A percentile compares a stretch with the other conserved stretches of the same genome.
phyloP scores from a whole-genome alignment of 306 rosid genomes.

The Casuarina glauca region DNA sequence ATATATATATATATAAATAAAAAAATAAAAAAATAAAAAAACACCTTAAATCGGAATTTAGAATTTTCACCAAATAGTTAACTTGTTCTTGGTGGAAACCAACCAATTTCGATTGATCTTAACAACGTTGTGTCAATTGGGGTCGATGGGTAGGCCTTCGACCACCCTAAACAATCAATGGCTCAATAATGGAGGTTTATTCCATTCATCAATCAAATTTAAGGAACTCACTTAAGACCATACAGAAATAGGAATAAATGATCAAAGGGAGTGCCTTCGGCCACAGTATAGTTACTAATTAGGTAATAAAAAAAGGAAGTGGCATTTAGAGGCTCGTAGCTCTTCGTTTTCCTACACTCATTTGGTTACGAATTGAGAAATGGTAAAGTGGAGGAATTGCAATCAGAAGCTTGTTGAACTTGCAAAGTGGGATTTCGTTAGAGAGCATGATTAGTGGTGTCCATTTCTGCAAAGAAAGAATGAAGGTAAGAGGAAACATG shows the following conservation, averaged over 20 bases:
- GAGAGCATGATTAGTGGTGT: constrained; percentile 23
- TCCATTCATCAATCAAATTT: too few relatives aligned
- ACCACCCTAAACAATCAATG: too few relatives aligned
- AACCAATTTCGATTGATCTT: too few relatives aligned
- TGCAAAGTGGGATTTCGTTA: constrained; percentile 14
- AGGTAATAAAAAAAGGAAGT: not conserved
- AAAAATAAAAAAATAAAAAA: too few relatives aligned
- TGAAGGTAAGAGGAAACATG: constrained; percentile 4
- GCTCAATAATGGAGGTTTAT: too few relatives aligned
- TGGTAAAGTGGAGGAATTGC: constrained; percentile 28
- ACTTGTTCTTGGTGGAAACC: too few relatives aligned
- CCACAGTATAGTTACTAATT: constrained; percentile 1
- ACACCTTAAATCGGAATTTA: too few relatives aligned
- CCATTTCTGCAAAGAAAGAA: constrained; percentile 11
- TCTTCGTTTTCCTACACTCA: not conserved
- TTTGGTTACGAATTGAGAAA: constrained; percentile 3
- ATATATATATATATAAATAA: too few relatives aligned
- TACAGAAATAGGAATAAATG: not conserved
- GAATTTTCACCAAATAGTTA: too few relatives aligned
- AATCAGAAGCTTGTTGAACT: constrained; percentile 29
- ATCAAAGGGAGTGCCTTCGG: constrained; percentile 1
- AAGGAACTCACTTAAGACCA: too few relatives aligned
- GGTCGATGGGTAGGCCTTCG: too few relatives aligned
- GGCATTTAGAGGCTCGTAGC: not conserved
- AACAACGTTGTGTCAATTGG: too few relatives aligned